Conservation (phyloP, 768 basidiomycete genomes). For the Amanita pallidorosea region DNA sequence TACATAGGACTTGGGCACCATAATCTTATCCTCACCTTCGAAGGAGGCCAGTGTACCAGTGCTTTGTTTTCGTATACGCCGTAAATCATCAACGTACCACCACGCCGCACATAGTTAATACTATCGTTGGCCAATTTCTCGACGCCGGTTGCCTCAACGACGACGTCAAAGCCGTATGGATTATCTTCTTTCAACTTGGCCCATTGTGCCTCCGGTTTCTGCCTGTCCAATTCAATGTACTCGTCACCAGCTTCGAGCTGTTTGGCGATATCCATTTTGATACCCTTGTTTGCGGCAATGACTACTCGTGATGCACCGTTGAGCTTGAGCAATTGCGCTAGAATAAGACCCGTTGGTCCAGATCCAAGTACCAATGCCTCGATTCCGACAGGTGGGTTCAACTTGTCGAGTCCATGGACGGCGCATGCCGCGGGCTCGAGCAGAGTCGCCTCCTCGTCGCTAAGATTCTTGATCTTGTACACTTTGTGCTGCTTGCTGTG, state of each 20-base stretch:
- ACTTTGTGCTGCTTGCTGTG: slow-evolving; percentile 49
- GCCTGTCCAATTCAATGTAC: slow-evolving; percentile 76
- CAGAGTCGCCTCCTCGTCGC: slow-evolving; percentile 80
- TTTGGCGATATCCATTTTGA: slow-evolving; percentile 84
- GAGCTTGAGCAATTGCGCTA: slow-evolving; percentile 78
- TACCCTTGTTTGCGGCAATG: slow-evolving; percentile 82
- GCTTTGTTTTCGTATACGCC: slow-evolving; percentile 87
- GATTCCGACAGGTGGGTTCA: slow-evolving; percentile 70
- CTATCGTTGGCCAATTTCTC: slow-evolving; percentile 81
- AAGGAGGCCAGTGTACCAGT: slow-evolving; percentile 76
- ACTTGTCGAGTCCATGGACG: slow-evolving; percentile 85
- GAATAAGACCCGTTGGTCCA: slow-evolving; percentile 78
- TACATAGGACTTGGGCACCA: not conserved
- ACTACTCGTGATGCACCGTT: slow-evolving; percentile 78
- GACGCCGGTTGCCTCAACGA: slow-evolving; percentile 57
- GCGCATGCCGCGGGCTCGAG: slow-evolving; percentile 89
- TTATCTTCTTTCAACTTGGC: slow-evolving; percentile 67
- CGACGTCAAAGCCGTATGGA: slow-evolving; percentile 87
- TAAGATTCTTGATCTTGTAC: slow-evolving; percentile 82
- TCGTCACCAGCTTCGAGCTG: slow-evolving; percentile 72
- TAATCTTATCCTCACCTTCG: slow-evolving; percentile 48
- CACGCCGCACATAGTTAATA: slow-evolving; percentile 82
- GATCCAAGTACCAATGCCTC: slow-evolving; percentile 82
- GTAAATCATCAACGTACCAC: slow-evolving; percentile 81
- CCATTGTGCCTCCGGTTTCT: slow-evolving; percentile 72